Percentiles rank a stretch among this genome's conserved stretches.
phyloP scores from a whole-genome alignment of 768 basidiomycete genomes.

The Mycena venus region DNA sequence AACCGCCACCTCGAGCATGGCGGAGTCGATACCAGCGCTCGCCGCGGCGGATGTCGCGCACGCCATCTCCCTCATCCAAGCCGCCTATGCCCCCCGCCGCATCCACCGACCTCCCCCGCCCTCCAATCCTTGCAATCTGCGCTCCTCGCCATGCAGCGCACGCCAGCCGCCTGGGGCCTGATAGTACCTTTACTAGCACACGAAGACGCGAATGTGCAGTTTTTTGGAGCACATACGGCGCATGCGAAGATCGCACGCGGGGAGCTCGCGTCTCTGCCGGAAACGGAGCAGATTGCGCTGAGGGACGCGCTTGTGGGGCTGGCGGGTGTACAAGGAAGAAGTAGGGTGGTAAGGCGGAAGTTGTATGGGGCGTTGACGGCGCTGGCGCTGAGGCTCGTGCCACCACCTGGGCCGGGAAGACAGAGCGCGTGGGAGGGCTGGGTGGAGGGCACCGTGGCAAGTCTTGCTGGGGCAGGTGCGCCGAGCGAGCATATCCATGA shows the following conservation, averaged over 20 bases:
- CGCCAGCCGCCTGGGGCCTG: constrained; percentile 86
- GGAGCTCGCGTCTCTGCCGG: neutral
- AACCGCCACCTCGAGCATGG: too few species aligned
- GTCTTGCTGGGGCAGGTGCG: constrained; percentile 72
- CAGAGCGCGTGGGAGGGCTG: constrained; percentile 79
- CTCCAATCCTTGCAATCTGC: constrained; percentile 60
- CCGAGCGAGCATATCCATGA: constrained; percentile 74
- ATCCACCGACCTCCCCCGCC: constrained; percentile 51
- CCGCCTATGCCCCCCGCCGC: constrained; percentile 51
- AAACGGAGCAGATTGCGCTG: constrained; percentile 3
- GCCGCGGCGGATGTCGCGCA: constrained; percentile 13
- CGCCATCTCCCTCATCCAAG: constrained; percentile 31
- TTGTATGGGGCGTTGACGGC: constrained; percentile 25
- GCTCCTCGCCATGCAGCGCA: constrained; percentile 20
- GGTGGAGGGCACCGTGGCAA: constrained; percentile 73
- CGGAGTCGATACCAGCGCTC: neutral
- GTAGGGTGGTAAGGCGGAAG: constrained; percentile 27
- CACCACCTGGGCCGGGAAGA: constrained; percentile 38
- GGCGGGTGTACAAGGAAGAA: constrained; percentile 69
- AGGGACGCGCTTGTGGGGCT: constrained; percentile 57
- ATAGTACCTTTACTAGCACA: constrained; percentile 82
- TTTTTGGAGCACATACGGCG: constrained; percentile 94
- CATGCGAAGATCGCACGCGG: constrained; percentile 95
- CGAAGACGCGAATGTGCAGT: constrained; percentile 87
- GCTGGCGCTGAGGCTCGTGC: constrained; percentile 20